These are phyloP conservation scores for Garcia nutans DNA, from an alignment of 345 rosid species.

Conservation along the genomic window DNA sequence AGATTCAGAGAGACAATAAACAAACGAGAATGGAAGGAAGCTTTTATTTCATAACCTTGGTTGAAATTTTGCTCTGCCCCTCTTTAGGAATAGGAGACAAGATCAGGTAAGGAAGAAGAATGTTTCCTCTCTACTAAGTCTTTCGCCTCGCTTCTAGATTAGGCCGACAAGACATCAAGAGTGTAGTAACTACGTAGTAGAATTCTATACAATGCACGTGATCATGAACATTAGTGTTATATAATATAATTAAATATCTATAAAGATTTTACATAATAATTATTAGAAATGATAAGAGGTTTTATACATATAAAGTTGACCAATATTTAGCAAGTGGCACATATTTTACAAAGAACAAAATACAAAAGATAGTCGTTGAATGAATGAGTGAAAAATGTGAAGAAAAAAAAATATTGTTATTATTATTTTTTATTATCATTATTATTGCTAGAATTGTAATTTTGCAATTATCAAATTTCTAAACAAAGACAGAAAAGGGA, in stretches of 20 bases:
- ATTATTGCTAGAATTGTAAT: slow-evolving; percentile 12
- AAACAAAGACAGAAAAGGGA: slow-evolving; percentile 2
- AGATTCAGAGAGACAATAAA: too few relatives aligned
- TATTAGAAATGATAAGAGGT: slow-evolving; percentile 1
- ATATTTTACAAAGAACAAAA: slow-evolving; percentile 32
- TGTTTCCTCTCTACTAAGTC: too few relatives aligned
- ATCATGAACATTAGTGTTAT: not conserved
- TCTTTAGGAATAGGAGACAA: too few relatives aligned
- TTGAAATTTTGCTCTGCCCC: too few relatives aligned
- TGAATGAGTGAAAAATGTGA: slow-evolving; percentile 43
- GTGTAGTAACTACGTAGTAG: not conserved
- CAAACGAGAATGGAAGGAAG: too few relatives aligned
- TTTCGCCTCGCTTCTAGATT: too few relatives aligned
- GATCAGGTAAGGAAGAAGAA: too few relatives aligned
- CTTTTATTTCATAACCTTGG: too few relatives aligned
- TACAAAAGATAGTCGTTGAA: slow-evolving; percentile 45
- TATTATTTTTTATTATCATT: too few relatives aligned
- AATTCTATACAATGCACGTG: not conserved
- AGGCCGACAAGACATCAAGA: too few relatives aligned
- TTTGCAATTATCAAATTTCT: slow-evolving; percentile 40
- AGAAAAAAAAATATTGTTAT: not conserved
- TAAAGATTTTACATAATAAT: too few relatives aligned
- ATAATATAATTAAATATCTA: too few relatives aligned
- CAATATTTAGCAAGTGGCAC: slow-evolving; percentile 16
- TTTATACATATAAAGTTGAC: slow-evolving; percentile 16